A percentile compares a stretch with the other conserved stretches of the same genome.
These are phyloP conservation scores for Tephrocybe sp. DNA, from an alignment of 768 basidiomycete species.

Conservation along the genomic window DNA sequence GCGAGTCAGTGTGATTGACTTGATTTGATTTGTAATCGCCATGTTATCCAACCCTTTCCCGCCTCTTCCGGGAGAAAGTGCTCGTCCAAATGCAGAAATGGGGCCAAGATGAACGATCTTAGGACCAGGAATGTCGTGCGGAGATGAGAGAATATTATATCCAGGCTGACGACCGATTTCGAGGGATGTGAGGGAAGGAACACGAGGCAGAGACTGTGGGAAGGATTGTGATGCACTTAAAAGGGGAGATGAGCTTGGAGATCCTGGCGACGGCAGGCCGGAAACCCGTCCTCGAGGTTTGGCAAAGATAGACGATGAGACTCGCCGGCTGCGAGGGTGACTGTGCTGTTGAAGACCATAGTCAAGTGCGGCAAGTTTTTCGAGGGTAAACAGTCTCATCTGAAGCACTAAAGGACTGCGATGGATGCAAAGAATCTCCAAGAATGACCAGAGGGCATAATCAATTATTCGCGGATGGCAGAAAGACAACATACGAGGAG, in stretches of 20 bases:
- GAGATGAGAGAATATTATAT: constrained; percentile 33
- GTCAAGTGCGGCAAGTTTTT: constrained; percentile 56
- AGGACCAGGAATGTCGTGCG: constrained; percentile 35
- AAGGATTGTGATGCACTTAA: constrained; percentile 32
- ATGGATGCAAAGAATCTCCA: constrained; percentile 63
- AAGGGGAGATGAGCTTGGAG: constrained; percentile 45
- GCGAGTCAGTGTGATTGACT: constrained; percentile 47
- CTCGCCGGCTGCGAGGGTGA: constrained; percentile 32
- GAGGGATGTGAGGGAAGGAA: constrained; percentile 15
- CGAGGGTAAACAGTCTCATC: constrained; percentile 62
- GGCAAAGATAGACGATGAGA: constrained; percentile 53
- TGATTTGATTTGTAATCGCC: constrained; percentile 42
- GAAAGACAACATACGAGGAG: constrained; percentile 21
- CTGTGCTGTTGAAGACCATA: constrained; percentile 39
- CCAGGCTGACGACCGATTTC: constrained; percentile 37
- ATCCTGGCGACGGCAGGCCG: constrained; percentile 41
- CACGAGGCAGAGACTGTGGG: constrained; percentile 22
- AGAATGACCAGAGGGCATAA: constrained; percentile 69
- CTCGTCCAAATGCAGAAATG: constrained; percentile 33
- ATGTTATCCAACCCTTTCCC: constrained; percentile 19
- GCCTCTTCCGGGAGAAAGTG: constrained; percentile 26
- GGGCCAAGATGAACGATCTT: constrained; percentile 65
- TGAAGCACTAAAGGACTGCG: constrained; percentile 63
- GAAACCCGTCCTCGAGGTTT: constrained; percentile 51
- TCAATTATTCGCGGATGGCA: constrained; percentile 59